These are phyloP conservation scores for Cordyceps tenuipes DNA, from an alignment of 2,329 filamentous ascomycete species.

Conservation along the genomic window DNA sequence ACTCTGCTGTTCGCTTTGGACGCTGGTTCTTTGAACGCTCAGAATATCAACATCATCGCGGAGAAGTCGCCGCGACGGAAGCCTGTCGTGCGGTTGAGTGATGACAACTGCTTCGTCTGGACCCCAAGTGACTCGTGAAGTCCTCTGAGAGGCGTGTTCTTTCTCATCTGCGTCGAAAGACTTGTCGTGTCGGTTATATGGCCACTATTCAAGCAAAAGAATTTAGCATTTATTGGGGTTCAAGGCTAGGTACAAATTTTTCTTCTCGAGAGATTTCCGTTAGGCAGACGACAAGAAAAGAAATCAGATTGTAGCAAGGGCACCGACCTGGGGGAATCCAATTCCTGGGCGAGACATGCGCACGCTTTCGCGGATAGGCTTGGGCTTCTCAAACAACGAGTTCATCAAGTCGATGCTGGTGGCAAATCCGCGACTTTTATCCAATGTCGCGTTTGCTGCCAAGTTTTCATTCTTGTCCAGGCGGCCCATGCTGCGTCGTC, in stretches of 20 bases:
- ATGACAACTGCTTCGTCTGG: conserved; percentile 66
- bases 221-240: conserved; percentile 37
- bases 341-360: conserved; percentile 45
- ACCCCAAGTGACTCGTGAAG: conserved; percentile 73
- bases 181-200: conserved; percentile 73
- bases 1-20: conserved; percentile 57
- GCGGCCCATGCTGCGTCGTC: conserved; percentile 22
- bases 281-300: conserved; percentile 11
- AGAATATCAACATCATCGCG: conserved; percentile 23
- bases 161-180: conserved; percentile 53
- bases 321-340: conserved; percentile 86
- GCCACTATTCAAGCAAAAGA: conserved; percentile 57
- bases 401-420: conserved; percentile 96
- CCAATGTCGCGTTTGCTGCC: conserved; percentile 21
- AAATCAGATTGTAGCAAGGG: conserved; percentile 30
- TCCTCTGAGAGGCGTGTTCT: conserved; percentile 62
- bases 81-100: conserved; percentile 28
- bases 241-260: conserved; percentile 25
- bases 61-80: conserved; percentile 25
- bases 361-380: conserved; percentile 46
- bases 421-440: conserved; percentile 59
- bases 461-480: conserved; percentile 22
- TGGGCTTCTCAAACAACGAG: conserved; percentile 73
- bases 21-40: conserved; percentile 31
- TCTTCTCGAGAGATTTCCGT: neutral